These are phyloP conservation scores for Puccinia hordei DNA, from an alignment of 1,284 basidiomycete genomes.

Conservation along the genomic window DNA sequence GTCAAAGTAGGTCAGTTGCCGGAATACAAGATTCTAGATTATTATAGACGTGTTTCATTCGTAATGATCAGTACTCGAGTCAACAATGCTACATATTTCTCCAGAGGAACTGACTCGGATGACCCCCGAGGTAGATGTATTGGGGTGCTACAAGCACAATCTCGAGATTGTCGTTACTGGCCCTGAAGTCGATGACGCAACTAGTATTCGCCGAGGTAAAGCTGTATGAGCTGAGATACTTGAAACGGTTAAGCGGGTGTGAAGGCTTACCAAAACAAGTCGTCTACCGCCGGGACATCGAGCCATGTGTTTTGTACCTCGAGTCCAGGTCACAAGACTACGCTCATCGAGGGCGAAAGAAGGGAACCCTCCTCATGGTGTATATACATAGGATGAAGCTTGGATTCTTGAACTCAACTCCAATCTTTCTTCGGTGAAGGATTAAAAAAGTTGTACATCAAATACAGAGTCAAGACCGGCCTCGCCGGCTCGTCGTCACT, in stretches of 20 bases:
- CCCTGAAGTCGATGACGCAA: constrained; percentile 2
- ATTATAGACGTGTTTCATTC: constrained; percentile 6
- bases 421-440: not conserved
- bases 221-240: not conserved
- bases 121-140: not conserved
- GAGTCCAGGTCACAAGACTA: not conserved
- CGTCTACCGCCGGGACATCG: not conserved
- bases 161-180: not conserved
- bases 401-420: not conserved
- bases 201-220: not conserved
- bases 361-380: not conserved
- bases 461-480: not conserved
- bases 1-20: not conserved
- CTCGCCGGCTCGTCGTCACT: not conserved
- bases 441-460: not conserved
- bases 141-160: not conserved
- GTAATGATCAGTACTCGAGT: constrained; percentile 9
- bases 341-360: constrained; percentile 2
- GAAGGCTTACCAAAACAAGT: not conserved
- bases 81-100: not conserved
- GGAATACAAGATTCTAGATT: constrained; percentile 1
- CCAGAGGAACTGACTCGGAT: not conserved
- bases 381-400: constrained; percentile 7
- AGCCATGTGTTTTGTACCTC: not conserved
- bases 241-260: not conserved